Evolutionary conservation across 1,284 basidiomycete species (phyloP), one percentile per base, ranked within the genome.

Genomic region (Cutaneotrichosporon mucoides): DNA sequence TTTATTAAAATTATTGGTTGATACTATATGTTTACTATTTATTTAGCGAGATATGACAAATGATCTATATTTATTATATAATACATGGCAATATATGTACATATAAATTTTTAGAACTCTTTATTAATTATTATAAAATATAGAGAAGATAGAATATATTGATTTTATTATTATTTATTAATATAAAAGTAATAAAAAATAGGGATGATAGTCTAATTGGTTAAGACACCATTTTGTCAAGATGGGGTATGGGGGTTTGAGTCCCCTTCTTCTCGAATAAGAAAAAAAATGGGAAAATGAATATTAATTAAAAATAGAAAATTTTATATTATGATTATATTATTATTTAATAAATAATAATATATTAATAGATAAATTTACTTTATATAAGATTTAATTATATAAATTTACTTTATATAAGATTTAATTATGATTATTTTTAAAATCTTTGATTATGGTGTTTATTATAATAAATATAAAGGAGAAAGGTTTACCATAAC

Each of bases 141-240:
- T 24, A 34, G 11, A 34, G 6, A 47, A 47, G 46, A 47, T 24
- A 16, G 46, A 15, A 40, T 4, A 15, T 38, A 38, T 6, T n/a
- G 11, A 38, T 6, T 38, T 38, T 38, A 38, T 38, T 6, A 43
- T 13, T 5, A 44, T 33, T 42, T 34, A 34, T 38, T 38, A n/a
- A 47, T 47, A 47, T 46, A 48, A 43, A 48, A 41, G 45, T 40
- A 55, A 16, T 15, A 42, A 53, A 42, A 43, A 34, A 52, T 38
- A 52, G 48, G 49, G 49, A 57, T 51, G 56, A 57, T 52, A 57
- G 56, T 57, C 48, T 57, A 57, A 57, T 46, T 57, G 56, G 56
- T 56, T 57, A 57, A 57, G 43, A 56, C 48, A 56, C 55, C 48
- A 52, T 57, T 41, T 57, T 57, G 56, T 57, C 48, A 45, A 52